Evolutionary conservation across 495 filamentous ascomycete species (phyloP).

Genomic region (Talaromyces adpressus): DNA sequence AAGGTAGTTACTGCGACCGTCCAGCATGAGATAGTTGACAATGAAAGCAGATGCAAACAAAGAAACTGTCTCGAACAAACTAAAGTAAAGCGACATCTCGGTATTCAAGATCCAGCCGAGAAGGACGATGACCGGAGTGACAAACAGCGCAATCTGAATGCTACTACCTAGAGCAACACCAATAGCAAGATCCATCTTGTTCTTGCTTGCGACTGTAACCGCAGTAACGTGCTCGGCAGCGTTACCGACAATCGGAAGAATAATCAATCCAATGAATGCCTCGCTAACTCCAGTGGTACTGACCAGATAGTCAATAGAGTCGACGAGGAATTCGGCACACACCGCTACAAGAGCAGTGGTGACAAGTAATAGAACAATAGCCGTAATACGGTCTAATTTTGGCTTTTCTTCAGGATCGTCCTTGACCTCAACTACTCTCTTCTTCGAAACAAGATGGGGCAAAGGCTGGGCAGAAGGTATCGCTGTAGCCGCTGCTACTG

Average conservation of each 20-base stretch:
- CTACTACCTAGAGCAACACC: constrained; percentile 82
- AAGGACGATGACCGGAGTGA: constrained; percentile 82
- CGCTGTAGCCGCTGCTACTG: constrained; percentile 20
- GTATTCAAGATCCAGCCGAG: constrained; percentile 81
- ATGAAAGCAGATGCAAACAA: constrained; percentile 82
- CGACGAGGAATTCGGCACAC: constrained; percentile 84
- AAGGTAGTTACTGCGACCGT: constrained; percentile 82
- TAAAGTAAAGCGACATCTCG: constrained; percentile 86
- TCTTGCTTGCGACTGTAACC: constrained; percentile 81
- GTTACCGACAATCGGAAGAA: constrained; percentile 86
- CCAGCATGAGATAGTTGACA: constrained; percentile 83
- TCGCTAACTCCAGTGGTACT: constrained; percentile 56
- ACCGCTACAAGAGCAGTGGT: constrained; percentile 75
- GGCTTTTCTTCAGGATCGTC: constrained; percentile 37
- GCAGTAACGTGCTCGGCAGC: constrained; percentile 90
- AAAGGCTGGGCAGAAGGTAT: constrained; percentile 11
- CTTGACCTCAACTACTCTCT: constrained; percentile 11
- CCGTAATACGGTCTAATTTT: constrained; percentile 65
- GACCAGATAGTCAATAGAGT: constrained; percentile 69
- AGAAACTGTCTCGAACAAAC: constrained; percentile 81
- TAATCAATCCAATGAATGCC: constrained; percentile 82
- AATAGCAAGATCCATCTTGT: constrained; percentile 94
- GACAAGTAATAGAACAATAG: constrained; percentile 64
- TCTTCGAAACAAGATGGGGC: constrained; percentile 10
- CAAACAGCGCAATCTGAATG: constrained; percentile 81